These are phyloP conservation scores for Arachnopeziza araneosa DNA, from an alignment of 2,329 filamentous ascomycete species.

Conservation along the genomic window DNA sequence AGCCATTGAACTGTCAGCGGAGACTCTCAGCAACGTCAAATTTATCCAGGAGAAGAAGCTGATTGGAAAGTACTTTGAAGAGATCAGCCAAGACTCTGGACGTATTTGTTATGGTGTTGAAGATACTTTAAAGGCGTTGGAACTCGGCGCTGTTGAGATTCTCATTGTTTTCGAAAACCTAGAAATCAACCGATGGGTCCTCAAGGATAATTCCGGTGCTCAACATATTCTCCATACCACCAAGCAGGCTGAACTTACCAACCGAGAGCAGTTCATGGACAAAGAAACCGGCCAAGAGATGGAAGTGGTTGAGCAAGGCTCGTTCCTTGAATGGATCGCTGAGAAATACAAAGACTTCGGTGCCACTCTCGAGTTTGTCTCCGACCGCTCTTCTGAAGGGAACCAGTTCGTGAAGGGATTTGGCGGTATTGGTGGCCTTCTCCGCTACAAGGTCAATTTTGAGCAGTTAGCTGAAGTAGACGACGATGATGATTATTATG, in stretches of 20 bases:
- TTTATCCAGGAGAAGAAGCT: slow-evolving; percentile 99
- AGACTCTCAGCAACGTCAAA: slow-evolving; percentile 98
- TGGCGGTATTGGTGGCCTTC: slow-evolving; percentile 93
- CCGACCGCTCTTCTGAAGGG: slow-evolving; percentile 93
- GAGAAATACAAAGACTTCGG: slow-evolving; percentile 99
- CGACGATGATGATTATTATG: slow-evolving; percentile 91
- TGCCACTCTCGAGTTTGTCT: slow-evolving; percentile 92
- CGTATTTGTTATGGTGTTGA: slow-evolving; percentile 98
- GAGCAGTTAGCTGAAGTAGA: slow-evolving; percentile 91
- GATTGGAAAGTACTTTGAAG: slow-evolving; percentile 97
- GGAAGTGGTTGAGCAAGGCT: slow-evolving; percentile 81
- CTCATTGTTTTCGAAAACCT: slow-evolving; percentile 97
- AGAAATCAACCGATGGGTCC: slow-evolving; percentile 84
- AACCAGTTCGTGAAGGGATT: slow-evolving; percentile 99
- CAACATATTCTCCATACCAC: slow-evolving; percentile 81
- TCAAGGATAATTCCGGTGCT: slow-evolving; percentile 70
- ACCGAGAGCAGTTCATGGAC: slow-evolving; percentile 86
- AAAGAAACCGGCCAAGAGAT: slow-evolving; percentile 95
- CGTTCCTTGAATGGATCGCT: slow-evolving; percentile 99
- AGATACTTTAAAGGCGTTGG: slow-evolving; percentile 93
- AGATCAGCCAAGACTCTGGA: slow-evolving; percentile 96
- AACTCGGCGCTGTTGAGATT: slow-evolving; percentile 89
- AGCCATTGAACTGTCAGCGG: slow-evolving; percentile 89
- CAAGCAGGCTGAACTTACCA: slow-evolving; percentile 70
- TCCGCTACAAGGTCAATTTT: slow-evolving; percentile 99